A percentile compares a stretch with the other conserved stretches of the same genome.
These are phyloP conservation scores for Talaromyces sp. DNA, from an alignment of 2,329 filamentous ascomycete species.

Conservation along the genomic window DNA sequence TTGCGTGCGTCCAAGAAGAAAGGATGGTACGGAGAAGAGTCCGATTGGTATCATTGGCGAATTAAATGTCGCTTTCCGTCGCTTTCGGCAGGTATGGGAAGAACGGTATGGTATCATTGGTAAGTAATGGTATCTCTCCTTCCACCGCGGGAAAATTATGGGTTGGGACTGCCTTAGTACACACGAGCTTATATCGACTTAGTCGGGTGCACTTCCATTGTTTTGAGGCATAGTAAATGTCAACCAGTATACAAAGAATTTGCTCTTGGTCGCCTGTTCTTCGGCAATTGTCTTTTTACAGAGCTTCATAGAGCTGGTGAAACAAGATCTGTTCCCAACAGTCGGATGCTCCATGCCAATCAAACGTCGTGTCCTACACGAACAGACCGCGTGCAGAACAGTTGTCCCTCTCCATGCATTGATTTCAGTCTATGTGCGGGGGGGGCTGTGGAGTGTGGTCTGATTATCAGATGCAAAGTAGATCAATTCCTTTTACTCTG, in stretches of 20 bases:
- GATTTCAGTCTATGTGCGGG: not conserved
- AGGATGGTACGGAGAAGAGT: not conserved
- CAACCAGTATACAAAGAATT: not conserved
- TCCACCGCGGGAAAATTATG: not conserved
- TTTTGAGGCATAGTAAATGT: not conserved
- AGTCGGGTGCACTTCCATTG: not conserved
- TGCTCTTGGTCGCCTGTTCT: not conserved
- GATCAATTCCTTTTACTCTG: not conserved
- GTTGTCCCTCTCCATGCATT: not conserved
- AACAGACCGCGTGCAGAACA: not conserved
- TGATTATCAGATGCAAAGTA: not conserved
- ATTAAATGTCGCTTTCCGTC: not conserved
- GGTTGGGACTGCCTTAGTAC: not conserved
- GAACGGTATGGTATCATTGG: not conserved
- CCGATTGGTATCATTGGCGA: not conserved
- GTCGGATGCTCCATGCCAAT: not conserved
- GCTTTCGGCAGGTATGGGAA: not conserved
- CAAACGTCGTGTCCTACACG: not conserved
- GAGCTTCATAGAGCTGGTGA: not conserved
- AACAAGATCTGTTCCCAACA: not conserved
- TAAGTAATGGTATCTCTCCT: not conserved
- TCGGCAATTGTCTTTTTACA: not conserved
- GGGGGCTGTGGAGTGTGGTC: not conserved
- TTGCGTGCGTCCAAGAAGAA: not conserved
- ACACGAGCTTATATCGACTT: not conserved